A percentile compares a stretch with the other conserved stretches of the same genome.
These are phyloP conservation scores for Syzygium aromaticum DNA, from an alignment of 345 rosid species.

Conservation along the genomic window DNA sequence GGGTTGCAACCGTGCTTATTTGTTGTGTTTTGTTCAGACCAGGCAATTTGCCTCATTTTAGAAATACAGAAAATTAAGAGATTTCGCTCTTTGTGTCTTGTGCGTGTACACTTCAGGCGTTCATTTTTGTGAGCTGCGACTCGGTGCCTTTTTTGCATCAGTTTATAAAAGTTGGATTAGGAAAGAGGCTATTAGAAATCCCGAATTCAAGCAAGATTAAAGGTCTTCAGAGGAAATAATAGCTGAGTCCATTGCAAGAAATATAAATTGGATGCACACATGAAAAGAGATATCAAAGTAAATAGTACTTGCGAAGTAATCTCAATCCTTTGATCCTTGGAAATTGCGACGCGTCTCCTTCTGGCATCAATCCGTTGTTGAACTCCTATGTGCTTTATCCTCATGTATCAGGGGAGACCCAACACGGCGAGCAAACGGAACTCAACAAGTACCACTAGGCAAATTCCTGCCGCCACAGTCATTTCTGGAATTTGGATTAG, in stretches of 20 bases:
- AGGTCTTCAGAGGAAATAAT: neutral
- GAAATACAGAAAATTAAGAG: too few relatives aligned
- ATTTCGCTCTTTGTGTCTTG: too few relatives aligned
- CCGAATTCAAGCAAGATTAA: neutral
- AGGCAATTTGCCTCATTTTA: too few relatives aligned
- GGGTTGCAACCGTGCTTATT: too few relatives aligned
- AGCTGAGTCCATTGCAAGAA: neutral
- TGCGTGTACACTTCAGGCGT: neutral
- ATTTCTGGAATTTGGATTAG: too few relatives aligned
- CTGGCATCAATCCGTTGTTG: neutral
- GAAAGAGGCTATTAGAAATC: neutral
- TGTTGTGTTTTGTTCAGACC: too few relatives aligned
- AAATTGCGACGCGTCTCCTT: neutral
- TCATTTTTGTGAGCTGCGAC: neutral
- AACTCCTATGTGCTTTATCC: neutral
- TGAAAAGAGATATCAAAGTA: neutral
- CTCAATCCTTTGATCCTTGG: neutral
- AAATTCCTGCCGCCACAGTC: too few relatives aligned
- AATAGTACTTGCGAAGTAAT: neutral
- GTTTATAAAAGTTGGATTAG: neutral
- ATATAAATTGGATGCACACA: neutral
- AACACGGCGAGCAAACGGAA: too few relatives aligned
- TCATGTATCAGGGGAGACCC: neutral
- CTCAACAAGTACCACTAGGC: too few relatives aligned
- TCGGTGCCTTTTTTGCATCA: neutral